A percentile compares a stretch with the other conserved stretches of the same genome.
Evolutionary conservation across 2,329 filamentous ascomycete species (phyloP).

Genomic region (Aspergillus candidus): DNA sequence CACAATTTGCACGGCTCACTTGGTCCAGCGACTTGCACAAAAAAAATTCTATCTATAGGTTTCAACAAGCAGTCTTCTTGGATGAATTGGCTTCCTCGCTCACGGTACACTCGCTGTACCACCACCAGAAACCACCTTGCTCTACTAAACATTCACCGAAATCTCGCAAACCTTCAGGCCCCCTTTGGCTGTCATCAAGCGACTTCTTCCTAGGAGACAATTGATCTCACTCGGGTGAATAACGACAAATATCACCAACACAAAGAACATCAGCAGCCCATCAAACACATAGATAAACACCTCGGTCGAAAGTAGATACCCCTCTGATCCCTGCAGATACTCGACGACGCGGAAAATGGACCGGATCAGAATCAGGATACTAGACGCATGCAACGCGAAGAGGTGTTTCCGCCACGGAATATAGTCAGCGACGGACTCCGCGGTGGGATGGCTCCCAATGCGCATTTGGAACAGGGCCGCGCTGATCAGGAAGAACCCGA

Average conservation of each 20-base stretch:
- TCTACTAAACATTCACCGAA: constrained; percentile 6
- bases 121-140: not conserved
- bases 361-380: constrained; percentile 23
- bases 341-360: constrained; percentile 26
- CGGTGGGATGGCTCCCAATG: constrained; percentile 24
- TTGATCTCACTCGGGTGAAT: constrained; percentile 22
- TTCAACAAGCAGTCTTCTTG: too few relatives aligned
- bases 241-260: constrained; percentile 19
- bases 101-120: too few relatives aligned
- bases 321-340: constrained; percentile 22
- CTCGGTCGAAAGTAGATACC: constrained; percentile 22
- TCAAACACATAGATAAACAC: constrained; percentile 28
- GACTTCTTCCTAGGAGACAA: constrained; percentile 14
- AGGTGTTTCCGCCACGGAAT: constrained; percentile 33
- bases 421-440: constrained; percentile 14
- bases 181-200: constrained; percentile 13
- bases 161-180: constrained; percentile 12
- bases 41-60: not conserved
- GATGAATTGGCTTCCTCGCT: too few relatives aligned
- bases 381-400: constrained; percentile 21
- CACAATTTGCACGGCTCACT: not conserved
- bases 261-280: constrained; percentile 22
- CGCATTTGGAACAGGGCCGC: constrained; percentile 21
- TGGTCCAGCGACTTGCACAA: not conserved
- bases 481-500: constrained; percentile 24